Evolutionary conservation across 2,329 filamentous ascomycete species (phyloP).

Genomic region (Nigrograna mackinnonii): DNA sequence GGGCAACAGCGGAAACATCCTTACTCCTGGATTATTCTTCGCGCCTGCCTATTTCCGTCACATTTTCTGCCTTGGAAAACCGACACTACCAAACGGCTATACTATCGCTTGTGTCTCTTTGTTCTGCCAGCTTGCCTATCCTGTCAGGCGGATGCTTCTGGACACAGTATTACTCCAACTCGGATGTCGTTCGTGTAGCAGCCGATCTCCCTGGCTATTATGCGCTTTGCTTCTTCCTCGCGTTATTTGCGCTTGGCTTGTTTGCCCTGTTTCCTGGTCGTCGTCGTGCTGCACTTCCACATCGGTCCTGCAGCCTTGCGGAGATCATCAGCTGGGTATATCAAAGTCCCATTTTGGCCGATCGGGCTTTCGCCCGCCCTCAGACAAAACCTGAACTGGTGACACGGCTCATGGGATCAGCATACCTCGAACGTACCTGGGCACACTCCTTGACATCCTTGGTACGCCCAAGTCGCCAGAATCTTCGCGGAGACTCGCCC

Average conservation of each 20-base stretch:
- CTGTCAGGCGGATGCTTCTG: constrained; percentile 74
- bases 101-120: constrained; percentile 61
- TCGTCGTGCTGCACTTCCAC: constrained; percentile 68
- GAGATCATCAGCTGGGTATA: constrained; percentile 79
- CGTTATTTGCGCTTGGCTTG: constrained; percentile 70
- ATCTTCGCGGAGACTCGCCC: constrained; percentile 25
- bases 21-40: constrained; percentile 73
- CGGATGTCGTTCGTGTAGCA: constrained; percentile 54
- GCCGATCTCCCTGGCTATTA: constrained; percentile 75
- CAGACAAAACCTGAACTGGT: constrained; percentile 70
- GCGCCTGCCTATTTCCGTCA: constrained; percentile 64
- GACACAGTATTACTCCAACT: constrained; percentile 62
- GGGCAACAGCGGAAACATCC: constrained; percentile 64
- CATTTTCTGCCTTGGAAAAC: constrained; percentile 61
- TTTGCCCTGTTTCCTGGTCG: constrained; percentile 62
- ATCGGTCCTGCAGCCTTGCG: constrained; percentile 71
- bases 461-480: constrained; percentile 29
- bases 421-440: constrained; percentile 49
- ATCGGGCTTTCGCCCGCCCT: constrained; percentile 73
- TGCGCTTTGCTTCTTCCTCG: constrained; percentile 71
- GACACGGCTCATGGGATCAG: constrained; percentile 65
- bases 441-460: constrained; percentile 28
- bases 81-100: constrained; percentile 68
- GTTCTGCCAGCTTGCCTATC: constrained; percentile 67
- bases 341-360: constrained; percentile 70